A percentile compares a stretch with the other conserved stretches of the same genome.
Conservation (phyloP, 2,329 filamentous ascomycete genomes). For the Ophiocordyceps australis region DNA sequence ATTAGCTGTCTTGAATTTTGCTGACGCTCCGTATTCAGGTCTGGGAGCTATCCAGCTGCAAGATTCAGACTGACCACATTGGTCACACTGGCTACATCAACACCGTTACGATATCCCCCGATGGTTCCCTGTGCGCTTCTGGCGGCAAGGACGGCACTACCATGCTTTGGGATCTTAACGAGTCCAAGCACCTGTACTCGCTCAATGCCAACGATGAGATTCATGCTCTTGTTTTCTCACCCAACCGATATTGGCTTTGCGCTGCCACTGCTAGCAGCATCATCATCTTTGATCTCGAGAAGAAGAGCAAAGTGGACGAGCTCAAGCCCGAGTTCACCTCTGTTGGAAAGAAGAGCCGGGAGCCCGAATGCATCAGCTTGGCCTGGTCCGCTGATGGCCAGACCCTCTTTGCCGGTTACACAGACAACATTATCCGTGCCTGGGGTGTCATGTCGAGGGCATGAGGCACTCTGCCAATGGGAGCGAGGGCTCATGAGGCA, state of each 20-base stretch:
- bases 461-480: constrained; percentile 24
- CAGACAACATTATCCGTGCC: constrained; percentile 96
- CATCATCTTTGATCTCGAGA: constrained; percentile 99
- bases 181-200: constrained; percentile 99
- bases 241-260: constrained; percentile 99
- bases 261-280: constrained; percentile 93
- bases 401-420: constrained; percentile 99
- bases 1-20: no score
- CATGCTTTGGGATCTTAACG: constrained; percentile 99
- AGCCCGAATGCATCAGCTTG: constrained; percentile 94
- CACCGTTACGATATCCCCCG: constrained; percentile 99
- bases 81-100: constrained; percentile 99
- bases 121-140: constrained; percentile 96
- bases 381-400: constrained; percentile 97
- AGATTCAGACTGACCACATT: constrained; percentile 99
- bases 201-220: constrained; percentile 99
- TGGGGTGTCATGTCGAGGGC: constrained; percentile 96
- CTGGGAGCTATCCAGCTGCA: constrained; percentile 98
- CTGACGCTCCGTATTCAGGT: constrained; percentile 38
- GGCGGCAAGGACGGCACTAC: constrained; percentile 99
- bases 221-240: constrained; percentile 99
- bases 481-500: constrained; percentile 1
- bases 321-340: constrained; percentile 97
- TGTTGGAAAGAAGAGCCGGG: constrained; percentile 96
- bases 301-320: constrained; percentile 99